Evolutionary conservation across 2,329 filamentous ascomycete genomes (phyloP), one percentile per base, ranked within the genome.

Genomic region (Penicillium thymicola): DNA sequence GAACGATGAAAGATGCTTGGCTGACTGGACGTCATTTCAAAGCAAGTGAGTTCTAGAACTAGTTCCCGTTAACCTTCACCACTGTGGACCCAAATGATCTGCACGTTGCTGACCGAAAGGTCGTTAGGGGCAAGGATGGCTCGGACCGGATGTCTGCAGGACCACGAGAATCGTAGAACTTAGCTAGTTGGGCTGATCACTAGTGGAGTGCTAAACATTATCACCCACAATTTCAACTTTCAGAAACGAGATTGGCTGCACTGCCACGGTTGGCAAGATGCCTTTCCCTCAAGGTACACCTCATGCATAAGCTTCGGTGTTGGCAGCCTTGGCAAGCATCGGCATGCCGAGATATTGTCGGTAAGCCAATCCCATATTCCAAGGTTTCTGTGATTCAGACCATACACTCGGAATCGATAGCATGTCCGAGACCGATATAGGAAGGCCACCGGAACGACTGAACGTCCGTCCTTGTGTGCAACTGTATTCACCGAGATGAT

Each of bases 281-380:
- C 18, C 5, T 40, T 5, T 7, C 18, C 18, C 18, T 2, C 43
- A 60, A 38, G 1, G 68, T 72, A 16, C 46, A 67, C 0, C 65
- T 70, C 36, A 64, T 72, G n/a, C 4, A 4, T 21, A 21, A 40
- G 5, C 10, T 21, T 21, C 2, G n/a, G n/a, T 4, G 8, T 37
- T 37, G 9, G 8, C 36, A 38, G 9, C n/a, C 8, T 38, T 38
- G 36, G n/a, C 14, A 34, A 0, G 30, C 6, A 34, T 34, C 32
- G 32, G 32, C 2, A 34, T 34, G 6, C 32, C 32, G 32, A 16
- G 13, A 16, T 6, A 14, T 8, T 16, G 7, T 16, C 32, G 32
- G 32, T 2, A 34, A 34, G 32, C 32, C 32, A 14, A 34, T 34
- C 0, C 1, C 14, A 16, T 34, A 34, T 13, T n/a, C n/a, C n/a